Evolutionary conservation across 257 asterid genomes (phyloP).

Genomic region (Nicotiana tabacum): DNA sequence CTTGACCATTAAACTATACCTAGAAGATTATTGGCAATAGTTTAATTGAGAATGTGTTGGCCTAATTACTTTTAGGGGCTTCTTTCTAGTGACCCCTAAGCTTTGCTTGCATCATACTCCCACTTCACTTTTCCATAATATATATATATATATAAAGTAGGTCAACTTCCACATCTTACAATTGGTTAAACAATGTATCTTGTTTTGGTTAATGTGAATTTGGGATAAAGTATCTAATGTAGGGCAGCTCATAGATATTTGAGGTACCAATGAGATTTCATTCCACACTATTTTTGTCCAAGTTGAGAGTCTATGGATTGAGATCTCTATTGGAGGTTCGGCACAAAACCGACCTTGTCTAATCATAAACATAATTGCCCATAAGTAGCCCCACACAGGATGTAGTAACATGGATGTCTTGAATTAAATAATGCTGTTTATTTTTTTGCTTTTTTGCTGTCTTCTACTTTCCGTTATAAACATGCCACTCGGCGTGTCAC

Average conservation of each 20-base stretch:
- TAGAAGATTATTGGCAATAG: no score
- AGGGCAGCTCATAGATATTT: background rate
- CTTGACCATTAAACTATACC: no score
- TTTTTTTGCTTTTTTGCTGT: background rate
- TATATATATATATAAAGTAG: background rate
- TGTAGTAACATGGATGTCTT: background rate
- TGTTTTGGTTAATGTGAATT: background rate
- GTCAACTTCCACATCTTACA: slow-evolving; percentile 7
- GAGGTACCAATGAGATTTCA: background rate
- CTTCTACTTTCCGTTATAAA: background rate
- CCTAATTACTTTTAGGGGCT: background rate
- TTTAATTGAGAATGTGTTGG: no score
- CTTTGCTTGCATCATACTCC: background rate
- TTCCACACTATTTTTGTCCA: background rate
- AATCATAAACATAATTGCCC: background rate
- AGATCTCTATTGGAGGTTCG: background rate
- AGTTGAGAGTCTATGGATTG: background rate
- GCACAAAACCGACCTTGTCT: background rate
- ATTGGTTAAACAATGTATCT: background rate
- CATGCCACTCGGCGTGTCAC: background rate
- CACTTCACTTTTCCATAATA: background rate
- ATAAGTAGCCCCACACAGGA: background rate
- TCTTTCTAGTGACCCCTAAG: background rate
- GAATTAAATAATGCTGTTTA: background rate
- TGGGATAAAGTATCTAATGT: background rate